Conservation (phyloP, 2,329 filamentous ascomycete species). For the Aspergillus glaucus region DNA sequence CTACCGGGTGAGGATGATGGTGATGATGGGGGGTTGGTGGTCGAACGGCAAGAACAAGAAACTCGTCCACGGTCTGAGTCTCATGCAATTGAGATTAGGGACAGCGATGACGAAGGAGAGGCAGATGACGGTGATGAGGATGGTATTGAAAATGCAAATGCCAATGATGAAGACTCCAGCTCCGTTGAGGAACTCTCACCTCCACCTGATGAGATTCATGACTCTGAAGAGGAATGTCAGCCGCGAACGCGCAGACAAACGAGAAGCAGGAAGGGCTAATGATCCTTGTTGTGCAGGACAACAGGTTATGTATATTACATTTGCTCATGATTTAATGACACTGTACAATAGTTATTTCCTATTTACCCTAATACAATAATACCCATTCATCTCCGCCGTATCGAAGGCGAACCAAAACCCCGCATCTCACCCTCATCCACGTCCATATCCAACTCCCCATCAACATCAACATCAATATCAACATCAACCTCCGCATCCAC, state of each 20-base stretch:
- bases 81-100: neutral
- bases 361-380: neutral
- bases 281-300: neutral
- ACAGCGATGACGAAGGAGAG: conserved; percentile 4
- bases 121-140: conserved; percentile 4
- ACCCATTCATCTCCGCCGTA: neutral
- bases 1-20: conserved; percentile 23
- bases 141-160: neutral
- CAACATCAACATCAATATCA: neutral
- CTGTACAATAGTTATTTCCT: neutral
- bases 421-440: neutral
- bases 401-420: neutral
- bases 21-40: conserved; percentile 21
- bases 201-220: conserved; percentile 5
- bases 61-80: neutral
- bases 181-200: conserved; percentile 8
- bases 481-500: conserved; percentile 4
- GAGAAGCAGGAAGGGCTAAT: neutral
- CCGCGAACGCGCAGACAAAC: conserved; percentile 19
- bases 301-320: neutral
- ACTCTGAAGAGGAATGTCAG: conserved; percentile 11
- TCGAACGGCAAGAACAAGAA: conserved; percentile 20
- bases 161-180: neutral
- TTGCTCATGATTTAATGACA: neutral
- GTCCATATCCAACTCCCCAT: neutral